Conservation (phyloP, 2,329 filamentous ascomycete genomes). For the Fusarium camptoceras region DNA sequence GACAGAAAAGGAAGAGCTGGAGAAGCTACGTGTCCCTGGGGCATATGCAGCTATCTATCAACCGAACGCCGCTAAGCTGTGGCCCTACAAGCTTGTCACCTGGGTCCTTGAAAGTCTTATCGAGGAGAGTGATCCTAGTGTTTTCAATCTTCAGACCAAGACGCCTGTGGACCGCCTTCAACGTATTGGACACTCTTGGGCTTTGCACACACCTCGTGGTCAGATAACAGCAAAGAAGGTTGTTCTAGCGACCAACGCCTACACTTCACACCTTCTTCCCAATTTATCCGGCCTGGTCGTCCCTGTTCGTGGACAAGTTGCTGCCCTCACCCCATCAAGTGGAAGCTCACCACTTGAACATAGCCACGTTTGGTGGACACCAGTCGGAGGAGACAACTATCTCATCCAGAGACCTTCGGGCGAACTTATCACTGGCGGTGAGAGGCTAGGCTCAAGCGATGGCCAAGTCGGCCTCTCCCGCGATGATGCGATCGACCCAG, state of each 20-base stretch:
- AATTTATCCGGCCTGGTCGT: constrained; percentile 77
- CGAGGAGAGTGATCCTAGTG: constrained; percentile 49
- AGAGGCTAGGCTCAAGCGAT: constrained; percentile 66
- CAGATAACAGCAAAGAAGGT: constrained; percentile 70
- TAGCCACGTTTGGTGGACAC: constrained; percentile 72
- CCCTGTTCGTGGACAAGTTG: constrained; percentile 81
- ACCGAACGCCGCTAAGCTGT: constrained; percentile 73
- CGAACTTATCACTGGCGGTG: constrained; percentile 77
- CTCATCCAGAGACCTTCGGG: constrained; percentile 75
- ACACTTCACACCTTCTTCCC: constrained; percentile 81
- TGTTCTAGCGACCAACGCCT: constrained; percentile 85
- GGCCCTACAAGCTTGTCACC: constrained; percentile 87
- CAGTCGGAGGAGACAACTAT: constrained; percentile 72
- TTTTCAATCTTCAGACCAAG: constrained; percentile 79
- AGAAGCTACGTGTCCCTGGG: constrained; percentile 64
- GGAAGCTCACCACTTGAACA: constrained; percentile 58
- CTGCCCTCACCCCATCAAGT: constrained; percentile 69
- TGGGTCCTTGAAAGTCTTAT: constrained; percentile 74
- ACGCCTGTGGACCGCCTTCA: constrained; percentile 71
- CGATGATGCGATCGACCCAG: constrained; percentile 68
- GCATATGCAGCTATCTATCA: constrained; percentile 75
- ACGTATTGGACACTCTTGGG: constrained; percentile 60
- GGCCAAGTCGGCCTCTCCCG: constrained; percentile 65
- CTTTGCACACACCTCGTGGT: constrained; percentile 76
- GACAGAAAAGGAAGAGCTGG: constrained; percentile 55